Percentiles rank a stretch among this genome's conserved stretches.
Evolutionary conservation across 179 eudicot genomes (phyloP).

Genomic region (Pouteria campechiana): DNA sequence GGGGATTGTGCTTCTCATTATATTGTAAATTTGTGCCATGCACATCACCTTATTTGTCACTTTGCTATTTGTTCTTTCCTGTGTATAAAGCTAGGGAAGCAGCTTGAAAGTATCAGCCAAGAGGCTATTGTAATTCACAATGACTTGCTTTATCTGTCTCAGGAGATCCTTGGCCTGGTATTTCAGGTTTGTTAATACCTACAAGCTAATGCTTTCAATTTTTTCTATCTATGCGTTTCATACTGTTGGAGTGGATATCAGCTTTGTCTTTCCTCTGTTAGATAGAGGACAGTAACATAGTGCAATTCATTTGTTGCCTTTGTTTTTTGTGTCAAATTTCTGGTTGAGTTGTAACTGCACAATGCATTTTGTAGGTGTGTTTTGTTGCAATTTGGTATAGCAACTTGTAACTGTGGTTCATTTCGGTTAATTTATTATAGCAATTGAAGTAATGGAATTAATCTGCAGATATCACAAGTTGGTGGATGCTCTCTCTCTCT

Average conservation of each 20-base stretch:
- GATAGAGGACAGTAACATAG: too few species aligned
- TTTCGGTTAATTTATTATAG: too few species aligned
- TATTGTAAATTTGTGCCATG: not conserved
- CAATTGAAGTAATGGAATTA: too few species aligned
- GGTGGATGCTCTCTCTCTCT: too few species aligned
- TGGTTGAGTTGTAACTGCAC: too few species aligned
- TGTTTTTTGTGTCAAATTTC: too few species aligned
- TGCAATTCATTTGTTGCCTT: too few species aligned
- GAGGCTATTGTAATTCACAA: constrained; percentile 89
- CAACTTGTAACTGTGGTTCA: too few species aligned
- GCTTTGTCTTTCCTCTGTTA: not conserved
- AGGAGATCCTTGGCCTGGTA: constrained; percentile 78
- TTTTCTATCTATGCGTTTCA: not conserved
- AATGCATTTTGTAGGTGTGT: too few species aligned
- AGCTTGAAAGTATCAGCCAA: constrained; percentile 84
- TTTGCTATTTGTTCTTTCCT: constrained; percentile 11
- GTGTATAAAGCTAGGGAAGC: constrained; percentile 76
- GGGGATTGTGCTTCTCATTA: not conserved
- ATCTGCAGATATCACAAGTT: too few species aligned
- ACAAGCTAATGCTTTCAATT: too few species aligned
- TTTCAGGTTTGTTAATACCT: constrained; percentile 58
- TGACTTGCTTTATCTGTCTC: constrained; percentile 83
- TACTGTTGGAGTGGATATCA: not conserved
- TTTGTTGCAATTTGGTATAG: too few species aligned
- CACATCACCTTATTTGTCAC: not conserved